Evolutionary conservation across 257 asterid species (phyloP), one percentile per base, ranked within the genome.

Genomic region (Anisodus acutangulus): DNA sequence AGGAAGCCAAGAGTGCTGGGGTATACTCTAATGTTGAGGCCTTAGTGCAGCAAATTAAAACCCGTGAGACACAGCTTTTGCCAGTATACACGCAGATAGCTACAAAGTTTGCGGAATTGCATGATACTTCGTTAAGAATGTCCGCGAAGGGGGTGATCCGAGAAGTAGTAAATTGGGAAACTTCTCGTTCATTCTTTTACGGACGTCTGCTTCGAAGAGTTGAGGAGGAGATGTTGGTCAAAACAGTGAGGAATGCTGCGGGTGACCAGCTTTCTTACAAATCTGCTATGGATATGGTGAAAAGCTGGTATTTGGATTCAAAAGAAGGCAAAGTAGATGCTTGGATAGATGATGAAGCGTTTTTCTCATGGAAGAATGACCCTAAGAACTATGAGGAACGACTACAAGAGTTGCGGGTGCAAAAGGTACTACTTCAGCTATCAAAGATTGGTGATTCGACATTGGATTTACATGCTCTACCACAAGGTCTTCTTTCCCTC

Each of bases 81-180:
- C 98, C 99, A 0, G 76, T 93, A 39, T 97, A 97, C 88, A 93
- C 94, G 4, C 99, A 97, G 87, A 92, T 97, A 84, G 99, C 99
- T 5, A 97, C 95, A 0, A 97, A 90, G 87, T 97, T 97, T 84
- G 98, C 98, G 0, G 99, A 97, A 86, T 89, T 97, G 78, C 99
- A 97, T 19, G 99, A 97, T 81, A 95, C 97, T 22, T 93, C 99
- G 4, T 89, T 91, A 37, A 88, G 99, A 88, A 93, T 97, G 99
- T 98, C 98, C 5, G 98, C 97, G 0, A 97, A 94, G 87, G 98
- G 97, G 86, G 99, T 94, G 70, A 91, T 95, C 80, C 90, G 84
- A 41, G 87, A 92, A 71, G 97, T 97, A 6, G 96, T 97, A 54
- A 94, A 92, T 66, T 97, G 99, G 99, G 55, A 87, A n/a, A 79